Base-by-base conservation (phyloP, 2,329 filamentous ascomycete species). In the Pyrenochaeta sp. region DNA sequence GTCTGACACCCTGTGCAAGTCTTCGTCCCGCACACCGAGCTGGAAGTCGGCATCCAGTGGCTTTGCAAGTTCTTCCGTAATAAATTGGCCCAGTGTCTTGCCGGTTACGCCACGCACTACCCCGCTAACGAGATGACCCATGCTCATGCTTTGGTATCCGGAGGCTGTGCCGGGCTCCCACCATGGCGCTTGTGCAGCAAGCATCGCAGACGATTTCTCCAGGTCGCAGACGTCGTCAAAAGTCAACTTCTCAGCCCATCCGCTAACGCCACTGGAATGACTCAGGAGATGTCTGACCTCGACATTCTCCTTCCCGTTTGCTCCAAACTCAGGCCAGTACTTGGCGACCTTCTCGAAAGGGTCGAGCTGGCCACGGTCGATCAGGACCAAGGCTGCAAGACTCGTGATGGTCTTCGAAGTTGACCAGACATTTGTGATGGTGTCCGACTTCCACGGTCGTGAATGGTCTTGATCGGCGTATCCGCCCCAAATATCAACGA, bases 11-110 rank as follows among this genome's bases (percentile, higher is more conserved):
- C 61, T 48, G 7, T 15, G 12, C 42, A 50, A 52, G 17, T 64
- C 54, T 1, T 48, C 27, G 3, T 51, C 29, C 2, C 45, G 35
- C 4, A 41, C 58, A 30, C 63, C 63, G 2, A 64, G 49, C 10
- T 54, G 48, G 36, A 60, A 62, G 32, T 63, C 63, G 2, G 67
- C 61, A 67, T 47, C 51, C 61, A 70, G 30, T 88, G 88, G 74
- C 81, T 87, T 21, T 89, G 86, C 74, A 84, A 87, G 63, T 78
- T 96, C 66, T 96, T 92, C 80, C 5, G 20, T 4, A 2, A 65
- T 49, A 18, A 62, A 62, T 3, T 58, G 33, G 1, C 33, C 10
- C 5, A 66, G 20, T 0, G 55, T 15, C 9, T 58, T 49, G 1
- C 51, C 46, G 1, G 56, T 58, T 1, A 61, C 48, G 21, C 57